These are phyloP conservation scores for Ophiostoma perfectum DNA, from an alignment of 2,329 filamentous ascomycete species.

Conservation along the genomic window DNA sequence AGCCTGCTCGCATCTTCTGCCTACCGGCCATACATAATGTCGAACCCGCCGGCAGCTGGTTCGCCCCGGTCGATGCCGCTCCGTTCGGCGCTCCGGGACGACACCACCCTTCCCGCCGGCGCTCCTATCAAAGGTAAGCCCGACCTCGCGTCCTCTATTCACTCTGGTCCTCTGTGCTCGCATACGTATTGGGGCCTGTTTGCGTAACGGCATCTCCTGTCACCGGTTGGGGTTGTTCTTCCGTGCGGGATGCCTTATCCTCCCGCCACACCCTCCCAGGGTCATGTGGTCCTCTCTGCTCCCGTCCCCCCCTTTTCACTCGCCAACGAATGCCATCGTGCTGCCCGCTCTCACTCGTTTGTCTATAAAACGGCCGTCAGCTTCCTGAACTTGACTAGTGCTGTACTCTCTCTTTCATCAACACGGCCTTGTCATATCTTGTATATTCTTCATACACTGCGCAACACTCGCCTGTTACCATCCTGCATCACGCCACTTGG, in stretches of 20 bases:
- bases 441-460: background rate
- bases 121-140: slow-evolving; percentile 24
- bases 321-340: background rate
- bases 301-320: background rate
- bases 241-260: slow-evolving; percentile 2
- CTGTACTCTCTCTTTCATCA: background rate
- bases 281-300: background rate
- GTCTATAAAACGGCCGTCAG: background rate
- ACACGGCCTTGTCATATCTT: too few relatives aligned
- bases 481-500: background rate
- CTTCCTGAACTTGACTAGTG: background rate
- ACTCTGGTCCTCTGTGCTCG: background rate
- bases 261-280: background rate
- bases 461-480: slow-evolving; percentile 2
- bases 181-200: background rate
- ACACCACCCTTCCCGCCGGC: slow-evolving; percentile 24
- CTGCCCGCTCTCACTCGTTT: background rate
- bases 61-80: slow-evolving; percentile 31
- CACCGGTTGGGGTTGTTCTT: background rate
- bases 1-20: background rate
- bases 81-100: slow-evolving; percentile 37
- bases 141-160: background rate
- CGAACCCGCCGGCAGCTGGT: slow-evolving; percentile 17
- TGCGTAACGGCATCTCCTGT: background rate
- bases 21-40: slow-evolving; percentile 17